Base-by-base conservation (phyloP, 208 protist genomes). In the Trypanosomatidae sp. region DNA sequence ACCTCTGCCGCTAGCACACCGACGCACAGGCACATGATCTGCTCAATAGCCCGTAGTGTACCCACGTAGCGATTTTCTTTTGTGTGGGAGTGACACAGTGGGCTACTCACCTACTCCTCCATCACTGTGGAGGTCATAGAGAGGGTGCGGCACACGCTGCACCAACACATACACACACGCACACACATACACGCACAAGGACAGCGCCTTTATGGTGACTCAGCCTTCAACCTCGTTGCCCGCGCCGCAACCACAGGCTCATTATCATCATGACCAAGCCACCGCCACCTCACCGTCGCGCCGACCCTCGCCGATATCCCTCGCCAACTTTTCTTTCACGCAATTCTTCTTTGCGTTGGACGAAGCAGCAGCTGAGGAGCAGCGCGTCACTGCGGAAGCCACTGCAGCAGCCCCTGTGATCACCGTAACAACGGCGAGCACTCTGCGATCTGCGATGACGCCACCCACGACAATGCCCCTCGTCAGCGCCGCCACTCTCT, bases 241-340 rank as follows among this genome's bases (percentile, higher is more conserved):
- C 28, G 39, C 62, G 39, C 30, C 19, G 25, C 62, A 10, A 17
- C 62, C 62, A 19, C 62, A 47, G 39, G 10, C 1, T 52, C 50
- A 19, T 43, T 49, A 53, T 7, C 13, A 7, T n/a, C 30, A 52
- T 56, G 36, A 33, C 2, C n/a, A 59, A 17, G 9, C 41, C 50
- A 25, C n/a, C 12, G 19, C n/a, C 39, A 39, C 44, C 25, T 12
- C 64, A 41, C 9, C 62, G 3, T 25, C 56, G 36, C 50, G 17
- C 1, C 50, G 1, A 0, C 49, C 43, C 10, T 60, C 50, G 3
- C 59, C 68, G 13, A 33, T 53, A 25, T 66, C 75, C 28, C 52
- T 79, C n/a, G 62, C 44, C 44, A 43, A 58, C 53, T 74, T 79
- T 39, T 79, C 75, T 19, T 79, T 79, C n/a, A 74, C 75, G 1